Base-by-base conservation (phyloP, 345 rosid genomes). In the Mallotus nudiflorus region DNA sequence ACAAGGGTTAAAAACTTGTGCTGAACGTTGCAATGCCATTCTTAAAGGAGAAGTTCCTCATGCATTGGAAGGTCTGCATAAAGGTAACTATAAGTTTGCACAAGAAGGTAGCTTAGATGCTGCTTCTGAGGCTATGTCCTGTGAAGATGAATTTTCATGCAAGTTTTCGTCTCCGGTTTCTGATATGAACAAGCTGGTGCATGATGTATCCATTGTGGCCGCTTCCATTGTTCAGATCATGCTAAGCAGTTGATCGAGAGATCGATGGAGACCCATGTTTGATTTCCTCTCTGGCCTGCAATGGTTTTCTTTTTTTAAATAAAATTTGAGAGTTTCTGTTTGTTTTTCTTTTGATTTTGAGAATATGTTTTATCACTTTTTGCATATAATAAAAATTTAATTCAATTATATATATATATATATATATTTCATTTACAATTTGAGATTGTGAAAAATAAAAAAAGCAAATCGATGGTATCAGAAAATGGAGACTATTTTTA, bases 191-290 rank as follows among this genome's bases (percentile, higher is more conserved):
- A 14, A 14, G 11, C 9, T 29, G 15, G 60, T 55, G 27, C 60
- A 55, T 55, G 60, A 55, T 55, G 18, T 55, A 14, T 55, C 60
- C 28, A 1, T 55, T 55, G 60, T 55, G 27, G 60, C 60, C 27
- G 60, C 60, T 55, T 55, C 60, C 37, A 55, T 55, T 55, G 35
- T 55, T 27, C 27, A 55, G 60, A 55, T 55, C 8, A 55, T 55
- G 27, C 27, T 55, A 31, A 55, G 13, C 60, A 55, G 35, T 55
- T 55, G 60, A n/a, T n/a, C n/a, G n/a, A n/a, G n/a, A n/a, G n/a
- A n/a, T n/a, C n/a, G n/a, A n/a, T n/a, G n/a, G n/a, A 55, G 60
- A 55, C 14, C 3, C 9, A n/a, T 52, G 28, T 52, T 52, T 22
- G 6, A 6, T 33, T 33, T 33, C 6, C 37, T 2, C 3, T 2